Evolutionary conservation across 1,284 basidiomycete genomes (phyloP).

Genomic region (Ustilago loliicola): DNA sequence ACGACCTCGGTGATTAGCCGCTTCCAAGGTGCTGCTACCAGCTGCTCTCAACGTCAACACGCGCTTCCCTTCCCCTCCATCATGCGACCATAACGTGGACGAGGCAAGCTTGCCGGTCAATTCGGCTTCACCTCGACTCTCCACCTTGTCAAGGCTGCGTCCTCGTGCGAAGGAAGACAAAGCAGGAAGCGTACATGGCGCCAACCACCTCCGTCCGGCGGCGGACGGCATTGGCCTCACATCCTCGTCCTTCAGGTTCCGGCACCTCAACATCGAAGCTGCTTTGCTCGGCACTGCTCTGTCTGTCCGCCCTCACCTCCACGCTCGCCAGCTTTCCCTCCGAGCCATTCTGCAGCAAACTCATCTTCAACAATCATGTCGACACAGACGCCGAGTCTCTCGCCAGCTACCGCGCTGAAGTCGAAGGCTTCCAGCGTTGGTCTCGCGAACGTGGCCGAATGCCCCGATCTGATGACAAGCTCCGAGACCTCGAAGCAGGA

Average conservation of each 20-base stretch:
- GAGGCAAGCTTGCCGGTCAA: background rate
- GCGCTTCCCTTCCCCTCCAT: background rate
- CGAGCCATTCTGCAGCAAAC: constrained; percentile 38
- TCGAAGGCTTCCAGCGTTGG: constrained; percentile 52
- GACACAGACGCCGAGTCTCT: constrained; percentile 38
- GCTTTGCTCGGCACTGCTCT: constrained; percentile 14
- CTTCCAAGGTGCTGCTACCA: too few species aligned
- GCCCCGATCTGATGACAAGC: constrained; percentile 55
- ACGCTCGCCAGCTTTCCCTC: constrained; percentile 30
- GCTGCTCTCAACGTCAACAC: background rate
- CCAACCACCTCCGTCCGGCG: background rate
- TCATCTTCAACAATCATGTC: constrained; percentile 41
- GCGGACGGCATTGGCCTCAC: background rate
- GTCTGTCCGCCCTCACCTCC: constrained; percentile 11
- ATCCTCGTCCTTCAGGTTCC: background rate
- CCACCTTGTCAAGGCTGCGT: too few species aligned
- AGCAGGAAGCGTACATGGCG: background rate
- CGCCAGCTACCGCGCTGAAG: constrained; percentile 42
- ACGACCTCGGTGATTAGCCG: too few species aligned
- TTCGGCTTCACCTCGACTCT: background rate
- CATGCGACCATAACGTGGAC: background rate
- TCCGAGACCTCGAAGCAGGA: constrained; percentile 78
- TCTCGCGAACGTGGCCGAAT: constrained; percentile 53
- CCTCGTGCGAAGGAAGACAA: too few species aligned
- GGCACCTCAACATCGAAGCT: background rate